These are phyloP conservation scores for Tetragonia tetragonoides DNA, from an alignment of 148 eudicot genomes.

Conservation along the genomic window DNA sequence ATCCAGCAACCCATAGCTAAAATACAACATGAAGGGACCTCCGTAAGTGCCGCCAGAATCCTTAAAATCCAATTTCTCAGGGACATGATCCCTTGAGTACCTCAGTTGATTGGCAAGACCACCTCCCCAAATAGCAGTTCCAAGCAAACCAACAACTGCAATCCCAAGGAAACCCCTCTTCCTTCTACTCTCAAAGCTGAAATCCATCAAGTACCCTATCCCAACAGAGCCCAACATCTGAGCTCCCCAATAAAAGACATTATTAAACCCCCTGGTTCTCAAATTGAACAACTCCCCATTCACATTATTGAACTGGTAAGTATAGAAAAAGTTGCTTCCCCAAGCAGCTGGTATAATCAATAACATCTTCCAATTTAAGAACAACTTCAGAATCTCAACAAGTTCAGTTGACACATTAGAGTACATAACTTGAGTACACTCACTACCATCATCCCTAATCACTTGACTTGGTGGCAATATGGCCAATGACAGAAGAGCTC, in stretches of 20 bases:
- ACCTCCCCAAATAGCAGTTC: slow-evolving; percentile 85
- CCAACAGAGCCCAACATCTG: slow-evolving; percentile 84
- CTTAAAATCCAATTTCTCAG: slow-evolving; percentile 64
- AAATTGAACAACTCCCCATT: slow-evolving; percentile 83
- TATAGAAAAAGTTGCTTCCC: slow-evolving; percentile 91
- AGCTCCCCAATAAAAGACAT: slow-evolving; percentile 95
- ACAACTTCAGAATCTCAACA: slow-evolving; percentile 58
- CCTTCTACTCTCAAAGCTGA: slow-evolving; percentile 74
- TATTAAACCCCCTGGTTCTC: slow-evolving; percentile 89
- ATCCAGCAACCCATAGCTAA: slow-evolving; percentile 78
- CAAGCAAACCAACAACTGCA: slow-evolving; percentile 57
- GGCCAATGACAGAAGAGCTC: slow-evolving; percentile 50
- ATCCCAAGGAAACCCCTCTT: slow-evolving; percentile 71
- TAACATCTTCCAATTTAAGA: slow-evolving; percentile 84
- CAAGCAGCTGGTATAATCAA: slow-evolving; percentile 71
- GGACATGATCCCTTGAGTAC: slow-evolving; percentile 41
- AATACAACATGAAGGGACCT: slow-evolving; percentile 89
- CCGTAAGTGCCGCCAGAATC: slow-evolving; percentile 64
- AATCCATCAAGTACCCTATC: slow-evolving; percentile 80
- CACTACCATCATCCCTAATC: slow-evolving; percentile 72
- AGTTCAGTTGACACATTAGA: slow-evolving; percentile 57
- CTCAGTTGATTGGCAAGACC: slow-evolving; percentile 74
- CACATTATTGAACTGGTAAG: slow-evolving; percentile 89
- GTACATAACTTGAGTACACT: slow-evolving; percentile 65
- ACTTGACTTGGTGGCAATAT: slow-evolving; percentile 74